Evolutionary conservation across 352 stramenopile species (phyloP), one percentile per base, ranked within the genome.

Genomic region (Lagenidium giganteum): DNA sequence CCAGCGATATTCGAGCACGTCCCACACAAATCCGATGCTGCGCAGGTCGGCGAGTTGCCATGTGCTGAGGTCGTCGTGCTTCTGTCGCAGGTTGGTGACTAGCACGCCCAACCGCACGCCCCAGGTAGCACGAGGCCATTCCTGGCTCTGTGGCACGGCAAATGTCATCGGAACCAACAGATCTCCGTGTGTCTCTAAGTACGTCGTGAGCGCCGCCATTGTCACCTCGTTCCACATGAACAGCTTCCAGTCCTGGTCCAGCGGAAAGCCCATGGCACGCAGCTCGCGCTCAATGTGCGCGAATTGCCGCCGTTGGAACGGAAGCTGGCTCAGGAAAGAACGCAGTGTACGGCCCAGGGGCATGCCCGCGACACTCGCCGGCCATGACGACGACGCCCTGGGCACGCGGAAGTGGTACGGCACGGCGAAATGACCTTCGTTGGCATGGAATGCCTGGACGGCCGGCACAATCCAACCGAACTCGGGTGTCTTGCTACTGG

Each of bases 81-180:
- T 95, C 46, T 86, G 59, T 29, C 91, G 86, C 50, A 98, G 74
- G 11, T 93, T 45, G 58, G 96, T 91, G n/a, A 95, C 93, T 31
- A 91, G 65, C 22, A 78, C 82, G 25, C 93, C 93, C 16, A 98
- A 63, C 28, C 89, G 81, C 24, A 97, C 67, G 14, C 85, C 88
- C 83, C 87, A 95, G 7, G 85, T 73, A 6, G 85, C 67, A 20
- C 86, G 64, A 40, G 90, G 87, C n/a, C 70, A 67, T 9, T 63
- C 27, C 40, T 82, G 64, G 32, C 77, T 58, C 13, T 64, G 29
- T 2, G 88, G 87, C 7, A 98, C 78, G 26, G 81, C 68, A 55
- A 97, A 97, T 20, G 69, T 58, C 43, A 96, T 87, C 17, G 85
- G 87, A 12, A 97, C 87, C 28, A 96, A 85, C 22, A 97, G 59